Evolutionary conservation across 2,329 filamentous ascomycete species (phyloP), one percentile per base, ranked within the genome.

Genomic region (Cadophora sp.): DNA sequence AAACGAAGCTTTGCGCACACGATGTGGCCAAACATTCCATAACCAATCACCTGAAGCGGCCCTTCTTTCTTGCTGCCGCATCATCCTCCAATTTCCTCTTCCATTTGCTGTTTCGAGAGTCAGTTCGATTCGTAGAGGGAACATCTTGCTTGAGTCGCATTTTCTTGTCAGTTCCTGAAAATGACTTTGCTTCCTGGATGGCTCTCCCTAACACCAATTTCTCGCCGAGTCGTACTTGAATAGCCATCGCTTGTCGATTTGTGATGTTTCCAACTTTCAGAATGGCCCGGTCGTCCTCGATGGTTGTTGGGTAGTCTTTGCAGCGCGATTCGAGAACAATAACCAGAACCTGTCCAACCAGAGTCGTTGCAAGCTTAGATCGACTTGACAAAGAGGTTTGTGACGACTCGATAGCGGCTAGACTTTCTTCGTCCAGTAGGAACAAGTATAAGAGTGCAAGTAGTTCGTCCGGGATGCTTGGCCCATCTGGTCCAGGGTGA

Each of bases 151-250:
- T 59, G 39, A 55, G 70, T 66, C 76, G 77, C 77, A 79, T 80
- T 70, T 72, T 73, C 66, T 73, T 76, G 59, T 78, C 76, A 70
- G 62, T 71, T 60, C 66, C 73, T 5, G 64, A 45, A 48, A 76
- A 77, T 11, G 68, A 65, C 22, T 41, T 62, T 41, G 82, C 78
- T 70, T 81, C 78, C 50, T 72, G 67, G 62, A 81, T 79, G 1
- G 85, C 78, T 70, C 82, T 78, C 63, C 79, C 78, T n/a, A 91
- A 71, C 4, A 91, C 82, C 70, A 82, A 79, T 73, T 90, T 90
- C 77, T 91, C 89, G n/a, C 89, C 89, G 4, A 86, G 77, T 67
- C 89, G 83, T 22, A 91, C 87, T 70, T 86, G 80, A 48, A 85
- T 74, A 0, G 89, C 88, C 85, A 89, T 88, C 47, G 73, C 75